Conservation (phyloP, 352 stramenopile species). For the Phytophthora pseudosyringae region DNA sequence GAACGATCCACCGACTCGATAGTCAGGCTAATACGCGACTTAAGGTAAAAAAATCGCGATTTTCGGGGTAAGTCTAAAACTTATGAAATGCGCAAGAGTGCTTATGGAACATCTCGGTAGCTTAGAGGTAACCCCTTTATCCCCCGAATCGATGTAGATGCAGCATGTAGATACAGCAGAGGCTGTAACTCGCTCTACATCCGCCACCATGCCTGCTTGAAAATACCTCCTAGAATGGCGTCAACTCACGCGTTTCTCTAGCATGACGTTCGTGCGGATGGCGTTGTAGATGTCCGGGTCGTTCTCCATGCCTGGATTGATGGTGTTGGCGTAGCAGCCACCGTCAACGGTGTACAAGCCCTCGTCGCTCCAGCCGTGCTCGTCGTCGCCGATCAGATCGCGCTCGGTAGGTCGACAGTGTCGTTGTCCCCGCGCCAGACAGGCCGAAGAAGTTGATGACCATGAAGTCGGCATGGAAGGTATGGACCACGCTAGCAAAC, state of each 20-base stretch:
- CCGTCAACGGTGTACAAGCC: constrained; percentile 99
- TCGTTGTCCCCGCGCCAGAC: constrained; percentile 92
- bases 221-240: too few species aligned
- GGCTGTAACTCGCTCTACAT: too few species aligned
- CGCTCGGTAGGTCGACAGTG: constrained; percentile 91
- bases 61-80: too few species aligned
- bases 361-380: constrained; percentile 98
- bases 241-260: constrained; percentile 97
- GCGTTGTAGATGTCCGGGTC: constrained; percentile 98
- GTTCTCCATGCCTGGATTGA: constrained; percentile 95
- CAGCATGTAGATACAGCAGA: too few species aligned
- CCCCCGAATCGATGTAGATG: too few species aligned
- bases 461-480: constrained; percentile 97
- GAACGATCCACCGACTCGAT: too few species aligned
- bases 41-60: too few species aligned
- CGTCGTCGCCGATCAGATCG: constrained; percentile 82
- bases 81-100: too few species aligned
- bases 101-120: too few species aligned
- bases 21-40: too few species aligned
- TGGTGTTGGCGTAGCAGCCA: constrained; percentile 99
- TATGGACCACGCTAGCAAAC: constrained; percentile 84
- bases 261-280: constrained; percentile 95
- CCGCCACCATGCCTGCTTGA: too few species aligned
- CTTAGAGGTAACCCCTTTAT: too few species aligned
- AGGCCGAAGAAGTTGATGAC: constrained; percentile 99